A percentile compares a stretch with the other conserved stretches of the same genome.
phyloP scores from a whole-genome alignment of 2,329 filamentous ascomycete species.

The Pseudogymnoascus sp. region DNA sequence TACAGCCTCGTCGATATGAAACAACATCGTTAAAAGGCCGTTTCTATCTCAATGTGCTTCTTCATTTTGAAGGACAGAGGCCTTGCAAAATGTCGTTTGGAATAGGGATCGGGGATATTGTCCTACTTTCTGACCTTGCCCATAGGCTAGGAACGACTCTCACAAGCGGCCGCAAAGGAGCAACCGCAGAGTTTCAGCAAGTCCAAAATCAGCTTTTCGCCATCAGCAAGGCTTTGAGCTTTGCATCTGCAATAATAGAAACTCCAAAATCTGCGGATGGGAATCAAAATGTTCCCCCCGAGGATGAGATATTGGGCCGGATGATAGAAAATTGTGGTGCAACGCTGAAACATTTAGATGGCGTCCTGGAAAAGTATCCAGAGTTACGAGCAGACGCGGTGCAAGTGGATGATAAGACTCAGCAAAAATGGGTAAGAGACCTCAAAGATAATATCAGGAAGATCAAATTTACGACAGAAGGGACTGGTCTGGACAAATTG shows the following conservation, averaged over 20 bases:
- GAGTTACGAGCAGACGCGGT: not conserved
- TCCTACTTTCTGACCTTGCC: constrained; percentile 2
- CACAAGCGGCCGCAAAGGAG: not conserved
- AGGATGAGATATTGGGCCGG: constrained; percentile 9
- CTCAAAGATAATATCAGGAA: constrained; percentile 9
- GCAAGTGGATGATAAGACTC: not conserved
- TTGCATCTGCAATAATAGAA: constrained; percentile 1
- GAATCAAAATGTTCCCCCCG: not conserved
- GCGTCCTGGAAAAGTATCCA: constrained; percentile 8
- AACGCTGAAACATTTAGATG: constrained; percentile 8
- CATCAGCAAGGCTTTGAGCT: constrained; percentile 10
- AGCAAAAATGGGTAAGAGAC: not conserved
- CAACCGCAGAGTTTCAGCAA: constrained; percentile 7
- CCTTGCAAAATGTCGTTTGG: constrained; percentile 9
- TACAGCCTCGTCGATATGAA: not conserved
- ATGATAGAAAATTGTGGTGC: constrained; percentile 9
- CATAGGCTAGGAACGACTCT: not conserved
- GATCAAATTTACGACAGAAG: constrained; percentile 11
- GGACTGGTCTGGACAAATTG: constrained; percentile 6
- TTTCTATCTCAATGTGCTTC: not conserved
- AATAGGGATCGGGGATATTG: constrained; percentile 8
- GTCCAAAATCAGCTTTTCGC: constrained; percentile 12
- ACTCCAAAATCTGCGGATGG: not conserved
- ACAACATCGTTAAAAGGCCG: not conserved
- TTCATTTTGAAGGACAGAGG: not conserved